Base-by-base conservation (phyloP, 2,329 filamentous ascomycete genomes). In the Microthyrium microscopicum region DNA sequence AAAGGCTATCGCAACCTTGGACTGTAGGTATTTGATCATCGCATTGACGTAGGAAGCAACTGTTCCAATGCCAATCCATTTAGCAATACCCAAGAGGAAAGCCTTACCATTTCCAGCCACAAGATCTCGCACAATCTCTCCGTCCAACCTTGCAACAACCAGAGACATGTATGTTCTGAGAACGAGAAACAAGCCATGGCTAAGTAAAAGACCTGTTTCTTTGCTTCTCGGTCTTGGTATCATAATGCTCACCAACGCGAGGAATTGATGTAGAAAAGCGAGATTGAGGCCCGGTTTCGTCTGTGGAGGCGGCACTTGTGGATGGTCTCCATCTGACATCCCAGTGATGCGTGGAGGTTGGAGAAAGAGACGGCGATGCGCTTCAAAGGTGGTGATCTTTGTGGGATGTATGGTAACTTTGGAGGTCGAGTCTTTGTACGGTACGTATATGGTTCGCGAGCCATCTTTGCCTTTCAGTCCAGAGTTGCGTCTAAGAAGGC, bases 21-120 rank as follows among this genome's bases (percentile, higher is more conserved):
- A 87, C 56, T 98, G 87, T 41, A 98, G 68, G 57, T 81, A 98
- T 56, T 95, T 95, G 64, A 98, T 98, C 79, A 91, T 94, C 35
- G 87, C 84, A 54, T 98, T 98, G 32, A 87, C 94, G 50, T 98
- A 98, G 1, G 87, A 92, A 6, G 85, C 87, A 41, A 95, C 75
- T 3, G 80, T 82, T 26, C 89, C 89, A 22, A 98, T 76, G 3
- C 87, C 84, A 42, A 85, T 84, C 89, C 89, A 98, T 64, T 95
- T 94, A 31, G 77, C 53, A 29, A 98, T 77, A 5, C 89, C 89
- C 73, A 77, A 80, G 6, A 89, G 60, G 52, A 98, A 98, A 0
- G 73, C 68, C 46, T 75, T 84, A 13, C 87, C 87, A 46, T 94
- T 85, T 7, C 89, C 89, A 7, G 82, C 84, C n/a, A 98, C 87